phyloP scores from a whole-genome alignment of 352 stramenopile species.

The Phytophthora lateralis region DNA sequence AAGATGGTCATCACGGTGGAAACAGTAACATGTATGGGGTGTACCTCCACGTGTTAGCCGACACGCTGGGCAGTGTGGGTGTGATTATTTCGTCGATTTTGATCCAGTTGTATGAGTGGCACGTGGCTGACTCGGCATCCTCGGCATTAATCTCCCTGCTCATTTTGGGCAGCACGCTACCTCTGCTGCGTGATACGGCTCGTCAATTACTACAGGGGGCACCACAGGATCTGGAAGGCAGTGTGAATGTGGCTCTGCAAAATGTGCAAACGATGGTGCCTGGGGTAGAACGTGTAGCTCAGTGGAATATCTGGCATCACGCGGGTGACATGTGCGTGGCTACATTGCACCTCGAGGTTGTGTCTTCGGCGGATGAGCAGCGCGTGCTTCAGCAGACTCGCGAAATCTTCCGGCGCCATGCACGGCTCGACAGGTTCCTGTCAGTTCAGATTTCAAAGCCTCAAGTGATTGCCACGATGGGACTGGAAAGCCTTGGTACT shows the following conservation, averaged over 20 bases:
- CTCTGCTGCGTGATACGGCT: slow-evolving; percentile 76
- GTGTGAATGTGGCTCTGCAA: slow-evolving; percentile 49
- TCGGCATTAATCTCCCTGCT: slow-evolving; percentile 86
- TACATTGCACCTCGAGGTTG: slow-evolving; percentile 64
- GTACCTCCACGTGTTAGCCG: slow-evolving; percentile 89
- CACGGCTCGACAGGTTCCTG: slow-evolving; percentile 55
- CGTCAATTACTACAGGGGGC: slow-evolving; percentile 76
- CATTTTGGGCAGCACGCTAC: slow-evolving; percentile 84
- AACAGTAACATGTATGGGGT: slow-evolving; percentile 93
- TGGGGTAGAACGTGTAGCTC: slow-evolving; percentile 50
- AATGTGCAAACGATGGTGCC: slow-evolving; percentile 52
- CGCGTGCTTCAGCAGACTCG: slow-evolving; percentile 53
- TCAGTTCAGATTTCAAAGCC: slow-evolving; percentile 68
- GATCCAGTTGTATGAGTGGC: slow-evolving; percentile 85
- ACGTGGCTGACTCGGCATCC: slow-evolving; percentile 82
- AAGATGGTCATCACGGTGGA: slow-evolving; percentile 29
- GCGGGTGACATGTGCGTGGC: slow-evolving; percentile 63
- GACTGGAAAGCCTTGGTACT: slow-evolving; percentile 1
- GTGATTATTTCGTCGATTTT: slow-evolving; percentile 90
- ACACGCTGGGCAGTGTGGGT: slow-evolving; percentile 88
- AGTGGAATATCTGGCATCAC: slow-evolving; percentile 84
- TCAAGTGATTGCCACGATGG: slow-evolving; percentile 24
- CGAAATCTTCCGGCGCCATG: slow-evolving; percentile 50
- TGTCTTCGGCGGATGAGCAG: slow-evolving; percentile 54
- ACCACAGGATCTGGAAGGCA: slow-evolving; percentile 54